Conservation (phyloP, 2,329 filamentous ascomycete species). For the Venturia carpophila region DNA sequence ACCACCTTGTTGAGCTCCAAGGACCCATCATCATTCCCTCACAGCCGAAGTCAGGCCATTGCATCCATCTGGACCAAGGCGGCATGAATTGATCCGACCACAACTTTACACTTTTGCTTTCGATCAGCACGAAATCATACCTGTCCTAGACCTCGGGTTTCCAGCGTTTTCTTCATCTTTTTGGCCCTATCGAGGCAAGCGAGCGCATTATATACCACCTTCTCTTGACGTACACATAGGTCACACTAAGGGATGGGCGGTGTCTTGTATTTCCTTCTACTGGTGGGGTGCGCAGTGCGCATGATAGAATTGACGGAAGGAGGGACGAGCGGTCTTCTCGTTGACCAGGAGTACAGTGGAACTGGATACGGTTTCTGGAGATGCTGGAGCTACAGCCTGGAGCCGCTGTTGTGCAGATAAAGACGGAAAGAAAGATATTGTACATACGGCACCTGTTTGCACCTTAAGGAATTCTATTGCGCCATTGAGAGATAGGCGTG, state of each 20-base stretch:
- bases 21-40: not conserved
- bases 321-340: not conserved
- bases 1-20: not conserved
- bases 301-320: not conserved
- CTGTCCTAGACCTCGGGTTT: not conserved
- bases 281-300: not conserved
- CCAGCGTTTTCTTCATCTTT: conserved; percentile 8
- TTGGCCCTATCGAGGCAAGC: not conserved
- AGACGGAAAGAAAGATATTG: not conserved
- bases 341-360: not conserved
- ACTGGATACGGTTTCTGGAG: conserved; percentile 5
- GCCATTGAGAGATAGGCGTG: not conserved
- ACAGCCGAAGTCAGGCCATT: not conserved
- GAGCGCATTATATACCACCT: not conserved
- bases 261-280: not conserved
- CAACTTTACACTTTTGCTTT: not conserved
- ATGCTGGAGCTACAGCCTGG: not conserved
- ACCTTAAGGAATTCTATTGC: not conserved
- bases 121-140: not conserved
- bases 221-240: conserved; percentile 2
- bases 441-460: conserved; percentile 5
- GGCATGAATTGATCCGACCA: not conserved
- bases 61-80: not conserved
- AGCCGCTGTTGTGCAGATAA: not conserved
- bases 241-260: not conserved